Conservation (phyloP, 2,329 filamentous ascomycete species). For the Biscogniauxia mediterranea region DNA sequence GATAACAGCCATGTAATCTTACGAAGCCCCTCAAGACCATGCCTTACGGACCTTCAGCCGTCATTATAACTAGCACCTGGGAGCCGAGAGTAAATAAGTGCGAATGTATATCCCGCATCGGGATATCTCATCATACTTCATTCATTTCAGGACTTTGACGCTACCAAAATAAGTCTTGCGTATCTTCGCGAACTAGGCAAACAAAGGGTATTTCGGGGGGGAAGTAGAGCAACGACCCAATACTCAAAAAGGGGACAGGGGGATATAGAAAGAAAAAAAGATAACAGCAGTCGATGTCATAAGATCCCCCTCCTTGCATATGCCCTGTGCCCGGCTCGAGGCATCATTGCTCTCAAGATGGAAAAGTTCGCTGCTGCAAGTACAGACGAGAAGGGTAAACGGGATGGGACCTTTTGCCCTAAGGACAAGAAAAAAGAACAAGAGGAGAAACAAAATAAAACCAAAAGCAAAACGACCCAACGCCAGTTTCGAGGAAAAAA, state of each 20-base stretch:
- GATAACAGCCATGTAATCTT: background rate
- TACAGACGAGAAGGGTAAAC: background rate
- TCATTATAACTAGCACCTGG: background rate
- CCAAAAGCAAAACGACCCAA: slow-evolving; percentile 13
- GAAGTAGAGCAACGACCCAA: background rate
- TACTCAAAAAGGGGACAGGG: background rate
- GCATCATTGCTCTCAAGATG: background rate
- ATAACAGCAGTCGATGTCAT: background rate
- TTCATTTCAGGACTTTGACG: background rate
- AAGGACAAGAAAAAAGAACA: slow-evolving; percentile 15
- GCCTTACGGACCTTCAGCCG: background rate
- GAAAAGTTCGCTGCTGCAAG: background rate
- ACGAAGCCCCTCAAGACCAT: background rate
- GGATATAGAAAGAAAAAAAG: too few relatives aligned
- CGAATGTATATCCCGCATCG: background rate
- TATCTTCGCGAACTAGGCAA: background rate
- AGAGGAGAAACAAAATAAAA: slow-evolving; percentile 7
- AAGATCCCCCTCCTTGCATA: background rate
- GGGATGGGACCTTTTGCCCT: background rate
- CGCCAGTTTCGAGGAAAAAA: slow-evolving; percentile 12
- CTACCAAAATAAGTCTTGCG: background rate
- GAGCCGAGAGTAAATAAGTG: background rate
- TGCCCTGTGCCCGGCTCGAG: background rate
- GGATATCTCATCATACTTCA: background rate
- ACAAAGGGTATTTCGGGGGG: background rate